These are phyloP conservation scores for Pleurotus tuoliensis DNA, from an alignment of 768 basidiomycete genomes.

Conservation along the genomic window DNA sequence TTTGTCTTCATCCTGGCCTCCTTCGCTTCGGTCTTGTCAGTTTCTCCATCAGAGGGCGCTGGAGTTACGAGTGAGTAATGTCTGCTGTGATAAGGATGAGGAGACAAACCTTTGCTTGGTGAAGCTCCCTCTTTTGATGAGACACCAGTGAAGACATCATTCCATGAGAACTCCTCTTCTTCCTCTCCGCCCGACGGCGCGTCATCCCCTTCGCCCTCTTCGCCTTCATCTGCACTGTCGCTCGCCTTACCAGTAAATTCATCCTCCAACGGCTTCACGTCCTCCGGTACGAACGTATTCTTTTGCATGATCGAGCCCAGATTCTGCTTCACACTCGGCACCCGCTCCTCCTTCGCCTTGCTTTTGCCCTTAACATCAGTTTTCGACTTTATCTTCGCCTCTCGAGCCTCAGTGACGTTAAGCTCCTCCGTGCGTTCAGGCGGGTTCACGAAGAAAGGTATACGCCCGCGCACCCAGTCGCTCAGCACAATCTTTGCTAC, in stretches of 20 bases:
- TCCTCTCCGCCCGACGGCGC: conserved; percentile 33
- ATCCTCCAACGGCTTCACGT: conserved; percentile 64
- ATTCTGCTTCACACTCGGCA: conserved; percentile 78
- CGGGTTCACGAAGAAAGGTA: conserved; percentile 93
- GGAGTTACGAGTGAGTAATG: not conserved
- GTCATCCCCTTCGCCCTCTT: conserved; percentile 30
- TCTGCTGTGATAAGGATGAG: not conserved
- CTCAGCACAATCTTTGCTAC: conserved; percentile 93
- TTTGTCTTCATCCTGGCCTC: conserved; percentile 88
- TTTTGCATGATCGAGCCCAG: conserved; percentile 85
- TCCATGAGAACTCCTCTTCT: conserved; percentile 68
- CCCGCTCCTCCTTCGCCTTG: conserved; percentile 37
- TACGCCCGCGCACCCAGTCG: conserved; percentile 96
- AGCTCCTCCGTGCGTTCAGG: conserved; percentile 77
- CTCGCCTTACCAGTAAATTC: conserved; percentile 32
- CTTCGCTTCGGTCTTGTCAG: conserved; percentile 26
- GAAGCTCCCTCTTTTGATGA: conserved; percentile 22
- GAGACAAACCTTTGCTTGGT: conserved; percentile 5
- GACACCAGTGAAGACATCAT: conserved; percentile 76
- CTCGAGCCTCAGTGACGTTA: conserved; percentile 60
- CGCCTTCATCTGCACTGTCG: conserved; percentile 33
- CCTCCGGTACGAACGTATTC: conserved; percentile 82
- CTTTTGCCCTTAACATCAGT: conserved; percentile 50
- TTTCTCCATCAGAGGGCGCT: too few species aligned
- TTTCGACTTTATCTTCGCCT: conserved; percentile 38